Evolutionary conservation across 2,329 filamentous ascomycete species (phyloP).

Genomic region (Pseudovirgaria hyperparasitica): DNA sequence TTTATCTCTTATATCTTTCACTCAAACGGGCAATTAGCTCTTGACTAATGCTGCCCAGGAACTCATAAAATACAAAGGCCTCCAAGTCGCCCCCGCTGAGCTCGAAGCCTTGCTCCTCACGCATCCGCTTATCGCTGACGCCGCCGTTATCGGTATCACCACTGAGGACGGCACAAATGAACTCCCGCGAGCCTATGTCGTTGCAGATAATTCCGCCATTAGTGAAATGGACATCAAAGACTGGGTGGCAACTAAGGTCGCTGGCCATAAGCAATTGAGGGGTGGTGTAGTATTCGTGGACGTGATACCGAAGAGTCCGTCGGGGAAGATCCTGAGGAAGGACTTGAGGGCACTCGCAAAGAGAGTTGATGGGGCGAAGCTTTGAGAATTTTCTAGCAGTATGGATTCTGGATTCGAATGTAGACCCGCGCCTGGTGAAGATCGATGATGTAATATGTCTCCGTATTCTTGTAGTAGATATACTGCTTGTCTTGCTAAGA

Average conservation of each 20-base stretch:
- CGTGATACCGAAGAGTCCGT: slow-evolving; percentile 22
- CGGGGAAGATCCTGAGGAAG: slow-evolving; percentile 24
- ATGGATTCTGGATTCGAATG: no score
- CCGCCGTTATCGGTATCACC: slow-evolving; percentile 32
- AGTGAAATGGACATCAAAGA: slow-evolving; percentile 17
- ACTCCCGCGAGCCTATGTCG: slow-evolving; percentile 30
- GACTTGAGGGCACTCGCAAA: slow-evolving; percentile 21
- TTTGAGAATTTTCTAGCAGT: slow-evolving; percentile 6
- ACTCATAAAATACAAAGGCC: slow-evolving; percentile 37
- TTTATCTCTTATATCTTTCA: background rate
- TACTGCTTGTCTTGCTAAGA: no score
- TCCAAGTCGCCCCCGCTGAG: slow-evolving; percentile 37
- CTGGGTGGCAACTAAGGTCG: slow-evolving; percentile 19
- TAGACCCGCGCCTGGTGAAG: no score
- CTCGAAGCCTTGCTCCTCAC: slow-evolving; percentile 32
- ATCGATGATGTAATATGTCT: no score
- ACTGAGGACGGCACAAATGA: slow-evolving; percentile 24
- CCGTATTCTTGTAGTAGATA: no score
- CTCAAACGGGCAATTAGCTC: no score
- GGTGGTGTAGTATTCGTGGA: slow-evolving; percentile 25
- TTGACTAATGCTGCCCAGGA: slow-evolving; percentile 14
- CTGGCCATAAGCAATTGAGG: slow-evolving; percentile 21
- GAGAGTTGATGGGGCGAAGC: slow-evolving; percentile 15
- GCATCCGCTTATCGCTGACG: slow-evolving; percentile 29
- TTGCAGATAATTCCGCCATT: slow-evolving; percentile 20